Base-by-base conservation (phyloP, 257 asterid genomes). In the Capsicum rhomboideum region DNA sequence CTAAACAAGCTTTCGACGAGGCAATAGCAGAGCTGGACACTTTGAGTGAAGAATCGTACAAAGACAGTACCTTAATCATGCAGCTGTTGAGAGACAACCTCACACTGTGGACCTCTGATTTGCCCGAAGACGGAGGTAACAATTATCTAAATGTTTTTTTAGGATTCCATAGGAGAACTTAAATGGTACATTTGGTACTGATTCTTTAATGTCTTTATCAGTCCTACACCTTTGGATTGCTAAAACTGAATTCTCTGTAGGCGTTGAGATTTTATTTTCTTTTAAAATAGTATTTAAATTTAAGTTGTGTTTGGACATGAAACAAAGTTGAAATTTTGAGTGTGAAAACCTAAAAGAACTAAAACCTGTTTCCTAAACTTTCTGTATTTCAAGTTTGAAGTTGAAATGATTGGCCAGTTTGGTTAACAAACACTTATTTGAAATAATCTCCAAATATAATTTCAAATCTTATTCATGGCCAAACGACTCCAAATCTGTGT, bases 1-100 rank as follows among this genome's bases (percentile, higher is more conserved):
- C 99, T 6, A 95, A 95, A 82, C 98, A 93, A 90, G 98, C 98
- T 18, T 93, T 95, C 71, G 98, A 95, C 21, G 98, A 95, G 85
- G 98, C 97, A 10, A 93, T 93, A 67, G 92, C 97, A 26, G 97
- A 93, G 90, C 82, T 93, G 90, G 98, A 95, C 86, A 92, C 94
- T 23, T 86, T 92, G 91, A 93, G 94, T 34, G 98, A 95, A 87
- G 98, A 95, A 87, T 95, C 98, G 20, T 95, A 93, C 67, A 95
- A 95, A 84, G 98, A 95, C 86, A 93, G 98, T 90, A 93, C 95
- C 84, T 92, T 95, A 87, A 95, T 95, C 10, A 95, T 95, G 98
- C 98, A 95, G 89, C 91, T 95, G 49, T 88, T 95, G 91, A 90
- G 98, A 86, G 98, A 95, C 82, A 95, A 95, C 78, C 96, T 95